Evolutionary conservation across 2,329 filamentous ascomycete genomes (phyloP).

Genomic region (Fusarium bactridioides): DNA sequence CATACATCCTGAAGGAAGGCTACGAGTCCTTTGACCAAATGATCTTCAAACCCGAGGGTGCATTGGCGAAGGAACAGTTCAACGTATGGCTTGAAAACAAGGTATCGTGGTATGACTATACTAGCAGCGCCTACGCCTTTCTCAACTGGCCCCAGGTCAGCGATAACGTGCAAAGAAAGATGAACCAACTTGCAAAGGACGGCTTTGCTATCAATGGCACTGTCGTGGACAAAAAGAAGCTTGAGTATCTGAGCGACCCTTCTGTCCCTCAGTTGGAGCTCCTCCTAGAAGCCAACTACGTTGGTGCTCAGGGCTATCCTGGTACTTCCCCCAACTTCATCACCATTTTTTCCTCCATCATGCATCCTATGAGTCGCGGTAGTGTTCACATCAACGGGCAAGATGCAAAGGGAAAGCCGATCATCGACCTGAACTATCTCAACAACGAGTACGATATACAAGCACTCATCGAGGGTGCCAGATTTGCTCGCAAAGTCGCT

Average conservation of each 20-base stretch:
- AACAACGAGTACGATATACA: background rate
- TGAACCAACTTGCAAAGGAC: background rate
- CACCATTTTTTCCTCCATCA: background rate
- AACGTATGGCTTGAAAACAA: background rate
- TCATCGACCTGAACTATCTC: background rate
- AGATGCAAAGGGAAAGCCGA: background rate
- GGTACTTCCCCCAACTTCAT: background rate
- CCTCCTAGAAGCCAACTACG: background rate
- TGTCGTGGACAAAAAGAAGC: background rate
- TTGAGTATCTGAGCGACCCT: background rate
- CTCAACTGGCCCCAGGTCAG: background rate
- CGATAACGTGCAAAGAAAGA: accelerated
- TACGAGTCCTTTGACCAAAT: background rate
- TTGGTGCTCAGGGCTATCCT: background rate
- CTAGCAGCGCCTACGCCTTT: background rate
- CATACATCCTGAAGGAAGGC: background rate
- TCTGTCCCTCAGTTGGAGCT: background rate
- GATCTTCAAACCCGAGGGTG: accelerated
- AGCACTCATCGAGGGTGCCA: background rate
- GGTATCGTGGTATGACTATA: background rate
- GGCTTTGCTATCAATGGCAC: background rate
- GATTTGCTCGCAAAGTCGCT: background rate
- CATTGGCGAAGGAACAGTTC: background rate
- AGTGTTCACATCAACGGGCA: background rate
- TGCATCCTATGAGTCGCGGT: background rate